Percentiles rank a stretch among this genome's conserved stretches.
These are phyloP conservation scores for Toxicodendron radicans DNA, from an alignment of 345 rosid genomes.

Conservation along the genomic window DNA sequence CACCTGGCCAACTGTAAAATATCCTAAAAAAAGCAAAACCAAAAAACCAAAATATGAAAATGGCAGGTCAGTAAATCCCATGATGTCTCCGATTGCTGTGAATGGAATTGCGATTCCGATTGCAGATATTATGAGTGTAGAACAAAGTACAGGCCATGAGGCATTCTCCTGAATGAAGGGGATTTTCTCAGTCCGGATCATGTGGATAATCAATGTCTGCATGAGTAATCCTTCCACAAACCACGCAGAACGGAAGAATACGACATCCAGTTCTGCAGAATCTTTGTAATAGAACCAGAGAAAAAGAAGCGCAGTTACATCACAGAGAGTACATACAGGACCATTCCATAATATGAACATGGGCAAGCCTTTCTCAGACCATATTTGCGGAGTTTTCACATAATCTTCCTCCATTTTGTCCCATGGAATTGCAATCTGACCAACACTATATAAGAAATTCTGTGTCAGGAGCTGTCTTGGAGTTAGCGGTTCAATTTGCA, in stretches of 20 bases:
- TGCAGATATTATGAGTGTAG: constrained; percentile 52
- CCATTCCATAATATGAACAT: constrained; percentile 63
- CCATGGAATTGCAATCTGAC: constrained; percentile 74
- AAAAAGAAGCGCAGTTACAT: constrained; percentile 45
- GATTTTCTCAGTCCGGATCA: constrained; percentile 63
- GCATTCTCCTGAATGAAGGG: constrained; percentile 64
- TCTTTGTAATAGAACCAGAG: constrained; percentile 38
- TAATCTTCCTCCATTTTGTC: constrained; percentile 67
- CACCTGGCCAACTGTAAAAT: constrained; percentile 58
- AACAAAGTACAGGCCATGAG: constrained; percentile 58
- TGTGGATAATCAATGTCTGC: constrained; percentile 65
- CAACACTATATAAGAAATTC: constrained; percentile 54
- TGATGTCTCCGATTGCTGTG: constrained; percentile 37
- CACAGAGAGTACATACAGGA: constrained; percentile 58
- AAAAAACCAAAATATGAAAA: constrained; percentile 54
- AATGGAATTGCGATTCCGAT: constrained; percentile 52
- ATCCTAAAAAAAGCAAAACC: constrained; percentile 57
- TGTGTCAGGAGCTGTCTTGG: constrained; percentile 67
- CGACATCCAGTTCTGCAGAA: background rate
- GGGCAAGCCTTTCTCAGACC: constrained; percentile 47
- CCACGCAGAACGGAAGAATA: constrained; percentile 55
- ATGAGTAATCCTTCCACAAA: constrained; percentile 66
- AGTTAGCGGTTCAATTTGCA: constrained; percentile 55
- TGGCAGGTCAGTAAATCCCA: constrained; percentile 49
- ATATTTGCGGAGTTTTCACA: constrained; percentile 51